phyloP scores from a whole-genome alignment of 495 filamentous ascomycete species.

The Penicillium egyptiacum region DNA sequence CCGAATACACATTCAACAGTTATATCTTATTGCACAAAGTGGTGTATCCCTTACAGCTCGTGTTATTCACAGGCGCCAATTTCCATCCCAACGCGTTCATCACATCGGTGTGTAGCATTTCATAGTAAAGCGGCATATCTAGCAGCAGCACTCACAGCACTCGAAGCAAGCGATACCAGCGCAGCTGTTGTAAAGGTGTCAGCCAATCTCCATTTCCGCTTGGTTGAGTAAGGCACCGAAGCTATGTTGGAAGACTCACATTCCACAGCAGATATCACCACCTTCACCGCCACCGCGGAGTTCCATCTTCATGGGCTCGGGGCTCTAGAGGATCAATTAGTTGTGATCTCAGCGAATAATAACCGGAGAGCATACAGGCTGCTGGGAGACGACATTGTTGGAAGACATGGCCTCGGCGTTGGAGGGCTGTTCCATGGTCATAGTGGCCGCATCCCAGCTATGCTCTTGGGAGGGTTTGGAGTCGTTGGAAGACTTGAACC shows the following conservation, averaged over 20 bases:
- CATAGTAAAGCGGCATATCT: not conserved
- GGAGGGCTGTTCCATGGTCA: slow-evolving; percentile 9
- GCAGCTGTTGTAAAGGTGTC: not conserved
- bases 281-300: slow-evolving; percentile 11
- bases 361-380: slow-evolving; percentile 1
- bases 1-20: not conserved
- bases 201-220: not conserved
- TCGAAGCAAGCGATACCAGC: slow-evolving; percentile 13
- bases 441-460: slow-evolving; percentile 8
- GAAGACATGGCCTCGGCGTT: slow-evolving; percentile 7
- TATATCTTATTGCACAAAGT: not conserved
- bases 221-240: not conserved
- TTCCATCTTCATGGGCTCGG: slow-evolving; percentile 13
- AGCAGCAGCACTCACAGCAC: slow-evolving; percentile 16
- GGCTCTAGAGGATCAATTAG: not conserved
- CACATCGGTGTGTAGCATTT: not conserved
- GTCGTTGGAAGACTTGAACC: slow-evolving; percentile 12
- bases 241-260: not conserved
- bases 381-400: slow-evolving; percentile 5
- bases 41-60: not conserved
- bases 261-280: slow-evolving; percentile 13
- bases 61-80: not conserved
- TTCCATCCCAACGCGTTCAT: not conserved
- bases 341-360: not conserved
- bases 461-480: slow-evolving; percentile 5